phyloP scores from a whole-genome alignment of 208 protist species.

The Histomonas meleagridis region DNA sequence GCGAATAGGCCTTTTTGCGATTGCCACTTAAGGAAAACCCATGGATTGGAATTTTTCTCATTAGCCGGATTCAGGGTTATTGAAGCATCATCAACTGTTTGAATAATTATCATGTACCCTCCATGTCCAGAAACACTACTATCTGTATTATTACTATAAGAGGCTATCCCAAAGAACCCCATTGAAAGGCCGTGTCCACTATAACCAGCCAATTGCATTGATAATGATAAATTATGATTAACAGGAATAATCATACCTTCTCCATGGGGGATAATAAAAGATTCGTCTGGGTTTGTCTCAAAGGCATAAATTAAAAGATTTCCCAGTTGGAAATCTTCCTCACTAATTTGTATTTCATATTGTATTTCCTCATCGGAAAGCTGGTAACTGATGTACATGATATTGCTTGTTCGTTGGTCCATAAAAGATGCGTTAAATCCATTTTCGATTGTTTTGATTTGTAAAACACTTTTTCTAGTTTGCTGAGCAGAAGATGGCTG shows the following conservation, averaged over 20 bases:
- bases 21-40: neutral
- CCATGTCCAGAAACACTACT: neutral
- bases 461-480: neutral
- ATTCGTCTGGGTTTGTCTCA: neutral
- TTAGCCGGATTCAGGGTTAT: neutral
- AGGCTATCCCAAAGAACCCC: neutral
- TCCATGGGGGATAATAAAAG: neutral
- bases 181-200: neutral
- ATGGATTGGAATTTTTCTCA: neutral
- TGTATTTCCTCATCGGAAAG: neutral
- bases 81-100: neutral
- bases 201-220: neutral
- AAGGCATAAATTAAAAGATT: neutral
- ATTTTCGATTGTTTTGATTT: neutral
- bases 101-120: neutral
- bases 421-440: neutral
- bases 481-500: neutral
- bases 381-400: neutral
- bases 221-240: neutral
- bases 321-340: neutral
- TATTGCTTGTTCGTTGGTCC: neutral
- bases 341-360: neutral
- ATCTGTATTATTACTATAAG: neutral
- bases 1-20: neutral
- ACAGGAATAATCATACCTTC: neutral